Base-by-base conservation (phyloP, 2,329 filamentous ascomycete genomes). In the Penicillium sp. region DNA sequence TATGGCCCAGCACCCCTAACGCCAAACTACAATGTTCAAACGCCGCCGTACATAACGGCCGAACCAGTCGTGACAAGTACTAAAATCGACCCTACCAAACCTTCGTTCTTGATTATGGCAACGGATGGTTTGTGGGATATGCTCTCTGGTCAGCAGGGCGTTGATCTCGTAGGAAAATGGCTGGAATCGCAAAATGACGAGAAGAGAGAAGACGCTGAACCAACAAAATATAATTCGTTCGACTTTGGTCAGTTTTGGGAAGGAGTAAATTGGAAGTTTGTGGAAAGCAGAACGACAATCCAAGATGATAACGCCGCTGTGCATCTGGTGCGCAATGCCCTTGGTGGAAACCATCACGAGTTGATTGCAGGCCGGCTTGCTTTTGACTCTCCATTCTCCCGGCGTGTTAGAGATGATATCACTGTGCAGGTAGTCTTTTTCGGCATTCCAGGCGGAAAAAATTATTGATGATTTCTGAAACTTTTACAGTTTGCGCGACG, bases 31-130 rank as follows among this genome's bases (percentile, higher is more conserved):
- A 18, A 64, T 26, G 48, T 65, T 47, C 63, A 23, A 35, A 82
- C 83, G 0, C 86, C 85, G 3, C 87, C 87, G 0, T 90, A 90
- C 68, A 70, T 89, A 62, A 88, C 83, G 0, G 86, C 86, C 0
- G 80, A 85, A 64, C 87, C 87, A 0, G 84, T 84, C 30, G 74
- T 90, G 24, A 85, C 79, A 1, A 83, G 81, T 3, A 82, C 78
- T 0, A 70, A 73, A 30, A 71, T 89, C 5, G 70, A 79, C 5
- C 69, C 74, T 0, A 71, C 71, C 0, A 72, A 74, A 21, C 71
- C 74, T 2, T 79, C 81, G 50, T 89, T 89, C 63, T 68, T 88
- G 52, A 85, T 90, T 59, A 74, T 89, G 61, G 86, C 85, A 0
- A 83, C 80, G 0, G 86, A 90, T 62, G 86, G 87, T 0, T 66